Evolutionary conservation across 1,284 basidiomycete species (phyloP), one percentile per base, ranked within the genome.

Genomic region (Puccinia horiana): DNA sequence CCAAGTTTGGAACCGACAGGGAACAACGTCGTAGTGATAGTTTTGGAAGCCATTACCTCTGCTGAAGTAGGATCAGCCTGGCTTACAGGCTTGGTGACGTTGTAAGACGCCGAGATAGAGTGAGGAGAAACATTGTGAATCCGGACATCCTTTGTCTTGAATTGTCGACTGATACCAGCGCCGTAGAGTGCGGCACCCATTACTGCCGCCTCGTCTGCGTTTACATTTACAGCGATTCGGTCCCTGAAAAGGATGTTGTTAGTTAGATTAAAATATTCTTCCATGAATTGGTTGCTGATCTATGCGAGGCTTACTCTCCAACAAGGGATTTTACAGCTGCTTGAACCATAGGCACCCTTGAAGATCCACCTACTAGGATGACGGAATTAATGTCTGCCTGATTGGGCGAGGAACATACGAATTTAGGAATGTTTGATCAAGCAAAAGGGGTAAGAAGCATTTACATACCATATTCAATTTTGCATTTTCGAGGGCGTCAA

Each of bases 161-260:
- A 98, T 86, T 95, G 94, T 56, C 92, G 90, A 85, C 93, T 95
- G 73, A 96, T 90, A 44, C 91, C 90, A 3, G 97, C 97, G 32
- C 95, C 97, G 84, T 97, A 92, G 79, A 98, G 92, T 1, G 94
- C 97, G 5, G 96, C 96, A 70, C 91, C 90, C 76, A 99, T 91
- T 20, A 98, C 96, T 16, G 93, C 93, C 0, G 95, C 94, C 89
- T 99, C 96, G 87, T 99, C 97, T 0, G 96, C 93, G 86, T 99
- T 99, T 80, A 99, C 94, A 85, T 98, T 98, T 85, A 93, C 90
- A 9, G 95, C 94, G 84, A 97, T 93, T 86, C 93, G 93, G 81
- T 91, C 90, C 69, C 91, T 92, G 83, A 1, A 82, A 12, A 65
- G 26, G 65, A 47, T 14, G 20, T 49, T 23, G 65, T 44, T 84